Evolutionary conservation across 345 rosid species (phyloP).

Genomic region (Salix purpurea): DNA sequence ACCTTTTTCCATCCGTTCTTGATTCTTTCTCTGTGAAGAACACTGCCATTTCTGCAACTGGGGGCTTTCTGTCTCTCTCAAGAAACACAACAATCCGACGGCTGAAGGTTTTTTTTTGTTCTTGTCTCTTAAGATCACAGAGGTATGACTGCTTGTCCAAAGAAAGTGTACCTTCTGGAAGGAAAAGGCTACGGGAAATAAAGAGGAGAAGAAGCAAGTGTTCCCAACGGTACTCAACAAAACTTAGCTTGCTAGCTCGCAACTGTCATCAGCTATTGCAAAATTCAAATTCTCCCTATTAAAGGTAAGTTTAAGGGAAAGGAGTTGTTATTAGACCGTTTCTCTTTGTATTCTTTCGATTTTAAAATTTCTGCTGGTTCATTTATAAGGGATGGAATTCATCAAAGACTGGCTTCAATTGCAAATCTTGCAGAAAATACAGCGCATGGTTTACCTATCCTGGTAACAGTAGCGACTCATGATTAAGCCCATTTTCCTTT

Average conservation of each 20-base stretch:
- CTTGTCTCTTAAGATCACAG: background rate
- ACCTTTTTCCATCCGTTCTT: background rate
- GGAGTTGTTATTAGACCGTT: constrained; percentile 34
- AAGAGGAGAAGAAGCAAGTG: constrained; percentile 33
- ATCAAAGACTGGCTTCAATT: constrained; percentile 14
- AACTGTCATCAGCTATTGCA: constrained; percentile 24
- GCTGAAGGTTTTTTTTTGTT: background rate
- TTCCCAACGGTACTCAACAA: constrained; percentile 31
- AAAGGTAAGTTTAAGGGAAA: constrained; percentile 37
- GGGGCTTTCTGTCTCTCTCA: constrained; percentile 11
- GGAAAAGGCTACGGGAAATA: constrained; percentile 8
- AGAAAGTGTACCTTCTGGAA: constrained; percentile 14
- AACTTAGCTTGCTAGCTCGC: constrained; percentile 1
- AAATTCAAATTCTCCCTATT: constrained; percentile 37
- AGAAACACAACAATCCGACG: constrained; percentile 13
- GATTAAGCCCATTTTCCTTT: constrained; percentile 42
- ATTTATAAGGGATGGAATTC: background rate
- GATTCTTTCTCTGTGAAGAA: background rate
- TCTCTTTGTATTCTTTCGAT: constrained; percentile 36
- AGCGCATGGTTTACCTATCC: constrained; percentile 26
- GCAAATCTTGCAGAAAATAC: constrained; percentile 13
- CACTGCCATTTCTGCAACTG: constrained; percentile 12
- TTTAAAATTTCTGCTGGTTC: constrained; percentile 36
- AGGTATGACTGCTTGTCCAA: constrained; percentile 7
- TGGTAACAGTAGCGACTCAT: constrained; percentile 38